A percentile compares a stretch with the other conserved stretches of the same genome.
phyloP scores from a whole-genome alignment of 257 asterid genomes.

The Scutellaria minor region DNA sequence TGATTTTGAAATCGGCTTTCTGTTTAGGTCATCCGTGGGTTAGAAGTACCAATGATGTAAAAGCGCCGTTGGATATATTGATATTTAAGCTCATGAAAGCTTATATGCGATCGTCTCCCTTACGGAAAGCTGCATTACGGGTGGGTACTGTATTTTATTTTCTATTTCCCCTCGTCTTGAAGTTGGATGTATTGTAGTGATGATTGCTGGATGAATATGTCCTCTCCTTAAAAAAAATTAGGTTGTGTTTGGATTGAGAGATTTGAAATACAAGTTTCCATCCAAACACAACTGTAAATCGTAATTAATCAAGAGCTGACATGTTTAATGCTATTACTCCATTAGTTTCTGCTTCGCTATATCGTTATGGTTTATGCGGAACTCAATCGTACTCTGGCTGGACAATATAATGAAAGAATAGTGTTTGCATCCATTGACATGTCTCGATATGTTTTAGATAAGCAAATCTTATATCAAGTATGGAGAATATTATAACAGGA shows the following conservation, averaged over 20 bases:
- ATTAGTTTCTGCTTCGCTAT: neutral
- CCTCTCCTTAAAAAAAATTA: neutral
- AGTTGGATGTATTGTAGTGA: neutral
- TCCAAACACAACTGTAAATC: too few species aligned
- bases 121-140: constrained; percentile 92
- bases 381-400: too few species aligned
- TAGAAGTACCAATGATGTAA: constrained; percentile 53
- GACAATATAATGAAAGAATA: too few species aligned
- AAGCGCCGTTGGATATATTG: constrained; percentile 77
- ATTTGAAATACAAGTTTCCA: too few species aligned
- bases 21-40: constrained; percentile 96
- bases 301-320: too few species aligned
- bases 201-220: neutral
- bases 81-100: constrained; percentile 85
- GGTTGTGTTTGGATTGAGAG: neutral
- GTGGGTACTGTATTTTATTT: constrained; percentile 42
- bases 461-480: too few species aligned
- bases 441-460: too few species aligned
- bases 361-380: neutral
- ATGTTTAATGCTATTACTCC: too few species aligned
- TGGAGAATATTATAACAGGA: neutral
- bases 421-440: too few species aligned
- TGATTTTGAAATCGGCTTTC: constrained; percentile 10
- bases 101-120: constrained; percentile 93
- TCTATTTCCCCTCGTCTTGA: neutral